Base-by-base conservation (phyloP, 495 filamentous ascomycete species). In the Clavariopsis aquatica region DNA sequence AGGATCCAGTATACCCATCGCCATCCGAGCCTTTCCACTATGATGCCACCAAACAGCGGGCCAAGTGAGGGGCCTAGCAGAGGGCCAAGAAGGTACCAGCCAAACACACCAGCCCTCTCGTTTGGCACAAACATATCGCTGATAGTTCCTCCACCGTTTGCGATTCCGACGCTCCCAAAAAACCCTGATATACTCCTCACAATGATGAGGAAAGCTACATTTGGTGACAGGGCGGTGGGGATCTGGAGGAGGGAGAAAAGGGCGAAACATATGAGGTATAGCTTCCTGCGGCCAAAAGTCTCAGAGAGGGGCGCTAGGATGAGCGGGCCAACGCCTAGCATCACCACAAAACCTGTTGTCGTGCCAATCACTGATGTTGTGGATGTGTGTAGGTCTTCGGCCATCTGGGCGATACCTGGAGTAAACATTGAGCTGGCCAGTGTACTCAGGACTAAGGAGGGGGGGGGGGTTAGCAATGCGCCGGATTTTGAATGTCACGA, bases 201-300 rank as follows among this genome's bases (percentile, higher is more conserved):
- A 34, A 28, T 28, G 34, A 64, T 57, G 49, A 77, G 58, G 22
- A 52, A 65, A 7, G 62, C 69, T 10, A 72, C 43, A 47, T 64
- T 72, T 20, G 71, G 52, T 15, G 69, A 58, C 12, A 69, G 34
- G 5, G 76, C 77, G 26, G 69, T 75, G 0, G 69, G 75, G 17
- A 79, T 72, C 41, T 72, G 73, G 49, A 79, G 73, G 34, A 57
- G 15, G 0, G 69, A 31, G 67, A 75, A 78, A 29, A 29, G 5
- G 12, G 61, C 41, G 22, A 72, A 71, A 29, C 64, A 62, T 9
- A 57, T 23, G 34, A 74, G 62, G 43, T 78, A 74, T 22, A 78
- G 22, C 8, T 60, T 54, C 8, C 62, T 19, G 10, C 73, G 67
- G 20, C 73, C 73, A 45, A 69, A 56, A 1, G 73, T 62, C 46